Base-by-base conservation (phyloP, 116 monocot genomes). In the Iris pallida region DNA sequence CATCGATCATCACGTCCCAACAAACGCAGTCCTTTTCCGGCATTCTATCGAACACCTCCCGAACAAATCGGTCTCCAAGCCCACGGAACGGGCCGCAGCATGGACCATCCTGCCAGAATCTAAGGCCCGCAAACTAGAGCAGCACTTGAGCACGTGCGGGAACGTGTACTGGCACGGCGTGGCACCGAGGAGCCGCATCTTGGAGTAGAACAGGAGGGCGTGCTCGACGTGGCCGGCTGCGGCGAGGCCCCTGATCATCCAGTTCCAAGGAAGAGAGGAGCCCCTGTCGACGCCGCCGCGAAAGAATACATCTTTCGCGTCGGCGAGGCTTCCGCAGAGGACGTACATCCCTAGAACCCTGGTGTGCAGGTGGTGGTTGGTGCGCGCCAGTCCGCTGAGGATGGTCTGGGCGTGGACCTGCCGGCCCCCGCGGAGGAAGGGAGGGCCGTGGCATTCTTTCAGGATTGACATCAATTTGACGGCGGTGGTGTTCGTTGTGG, bases 1-100 rank as follows among this genome's bases (percentile, higher is more conserved):
- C 88, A 71, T 91, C 80, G 46, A 95, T 80, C 86, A 95, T 91
- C 15, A 88, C 91, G 76, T 95, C 88, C 91, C 95, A 95, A 61
- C 78, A 53, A 6, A 95, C 78, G 59, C 69, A 83, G 63, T 95
- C 91, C 75, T 75, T 81, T 0, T 75, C 73, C 47, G 75, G 71
- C 79, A 95, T 85, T 77, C 57, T 14, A 53, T 91, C 91, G 61
- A 95, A 95, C 88, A 86, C 69, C 70, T 78, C 59, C 44, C 91
- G 56, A 76, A 89, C 7, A 87, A 3, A 71, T 91, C 85, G 9
- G 52, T 69, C 15, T 86, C 89, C 70, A 89, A 75, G 62, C 84
- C 86, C 63, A 86, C 53, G 18, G 11, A 61, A 7, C 61, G 17
- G 55, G 82, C 69, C 16, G 75, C 82, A 14, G 68, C 62, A 69